These are phyloP conservation scores for Leccinum imitatum DNA, from an alignment of 768 basidiomycete species.

Conservation along the genomic window DNA sequence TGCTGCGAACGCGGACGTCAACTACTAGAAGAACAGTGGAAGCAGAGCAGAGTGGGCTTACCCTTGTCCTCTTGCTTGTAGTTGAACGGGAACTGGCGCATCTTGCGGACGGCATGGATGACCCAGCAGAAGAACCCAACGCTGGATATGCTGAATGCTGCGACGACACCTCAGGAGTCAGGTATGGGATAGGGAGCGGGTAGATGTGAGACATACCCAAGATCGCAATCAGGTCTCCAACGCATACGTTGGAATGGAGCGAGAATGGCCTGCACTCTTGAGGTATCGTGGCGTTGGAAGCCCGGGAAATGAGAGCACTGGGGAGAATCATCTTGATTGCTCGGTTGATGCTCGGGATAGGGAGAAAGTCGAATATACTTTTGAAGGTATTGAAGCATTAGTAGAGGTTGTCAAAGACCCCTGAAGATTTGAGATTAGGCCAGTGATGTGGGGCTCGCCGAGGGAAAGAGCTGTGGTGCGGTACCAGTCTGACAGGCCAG, in stretches of 20 bases:
- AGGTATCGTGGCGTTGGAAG: not conserved
- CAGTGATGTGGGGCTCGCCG: not conserved
- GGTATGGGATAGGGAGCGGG: not conserved
- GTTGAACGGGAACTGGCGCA: constrained; percentile 13
- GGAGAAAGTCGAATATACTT: not conserved
- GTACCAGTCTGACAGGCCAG: not conserved
- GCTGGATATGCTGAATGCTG: constrained; percentile 18
- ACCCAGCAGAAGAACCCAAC: constrained; percentile 21
- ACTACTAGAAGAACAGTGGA: not conserved
- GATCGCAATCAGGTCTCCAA: constrained; percentile 26
- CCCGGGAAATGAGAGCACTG: not conserved
- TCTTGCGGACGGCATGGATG: constrained; percentile 25
- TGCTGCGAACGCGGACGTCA: constrained; percentile 6
- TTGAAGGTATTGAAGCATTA: not conserved
- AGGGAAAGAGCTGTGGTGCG: not conserved
- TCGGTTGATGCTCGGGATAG: not conserved
- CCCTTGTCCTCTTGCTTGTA: constrained; percentile 1
- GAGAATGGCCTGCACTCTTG: constrained; percentile 16
- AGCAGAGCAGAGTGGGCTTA: not conserved
- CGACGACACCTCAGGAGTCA: not conserved
- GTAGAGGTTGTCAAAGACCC: not conserved
- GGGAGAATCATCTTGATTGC: constrained; percentile 8
- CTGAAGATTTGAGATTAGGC: not conserved
- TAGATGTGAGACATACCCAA: constrained; percentile 17
- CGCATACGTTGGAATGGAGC: constrained; percentile 15